Evolutionary conservation across 306 rosid species (phyloP).

Genomic region (Malus fusca): DNA sequence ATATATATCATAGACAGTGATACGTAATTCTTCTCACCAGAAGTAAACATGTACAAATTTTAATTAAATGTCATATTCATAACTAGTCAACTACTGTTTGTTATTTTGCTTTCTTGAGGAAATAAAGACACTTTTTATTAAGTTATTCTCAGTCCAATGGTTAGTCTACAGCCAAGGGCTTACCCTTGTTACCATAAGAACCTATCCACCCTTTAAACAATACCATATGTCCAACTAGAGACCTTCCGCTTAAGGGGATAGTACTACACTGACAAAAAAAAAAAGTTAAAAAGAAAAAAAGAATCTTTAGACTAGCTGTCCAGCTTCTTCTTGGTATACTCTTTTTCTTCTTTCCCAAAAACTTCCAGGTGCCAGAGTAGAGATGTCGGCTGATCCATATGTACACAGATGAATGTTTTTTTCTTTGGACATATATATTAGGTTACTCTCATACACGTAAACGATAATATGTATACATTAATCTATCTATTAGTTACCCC

Average conservation of each 20-base stretch:
- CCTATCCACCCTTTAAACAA: background rate
- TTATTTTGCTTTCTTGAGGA: background rate
- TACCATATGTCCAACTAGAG: background rate
- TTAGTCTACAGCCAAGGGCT: background rate
- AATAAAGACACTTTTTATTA: background rate
- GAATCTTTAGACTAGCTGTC: background rate
- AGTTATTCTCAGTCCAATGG: background rate
- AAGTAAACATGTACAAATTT: background rate
- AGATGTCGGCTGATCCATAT: conserved; percentile 1
- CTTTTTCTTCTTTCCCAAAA: background rate
- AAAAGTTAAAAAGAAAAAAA: background rate
- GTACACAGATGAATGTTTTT: background rate
- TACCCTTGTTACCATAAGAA: background rate
- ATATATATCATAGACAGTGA: background rate
- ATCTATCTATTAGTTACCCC: conserved; percentile 59
- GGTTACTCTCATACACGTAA: background rate
- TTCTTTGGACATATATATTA: conserved; percentile 1
- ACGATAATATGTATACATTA: conserved; percentile 5
- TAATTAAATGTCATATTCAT: background rate
- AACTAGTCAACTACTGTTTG: background rate
- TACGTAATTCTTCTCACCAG: background rate
- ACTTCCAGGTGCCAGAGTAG: conserved; percentile 14
- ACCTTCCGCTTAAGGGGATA: background rate
- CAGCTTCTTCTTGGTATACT: conserved; percentile 2
- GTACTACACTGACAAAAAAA: background rate